Evolutionary conservation across 139 green algal species (phyloP), one percentile per base, ranked within the genome.

Genomic region (Picochlorum sp.): DNA sequence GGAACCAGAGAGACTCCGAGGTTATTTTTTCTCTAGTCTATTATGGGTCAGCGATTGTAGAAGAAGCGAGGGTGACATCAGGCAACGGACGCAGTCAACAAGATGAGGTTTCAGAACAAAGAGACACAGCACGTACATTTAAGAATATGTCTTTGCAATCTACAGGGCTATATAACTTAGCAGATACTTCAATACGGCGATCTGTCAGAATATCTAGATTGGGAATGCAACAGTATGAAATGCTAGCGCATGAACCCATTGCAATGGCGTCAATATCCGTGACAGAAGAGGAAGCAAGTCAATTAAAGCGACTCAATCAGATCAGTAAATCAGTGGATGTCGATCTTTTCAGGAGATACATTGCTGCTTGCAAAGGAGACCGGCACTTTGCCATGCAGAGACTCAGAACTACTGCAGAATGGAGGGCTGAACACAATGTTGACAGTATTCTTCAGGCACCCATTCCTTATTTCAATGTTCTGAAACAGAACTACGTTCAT

Each of bases 401-500:
- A 32, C 37, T 66, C 6, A 56, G 24, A 21, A 16, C 37, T 20
- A 66, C 61, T 46, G 61, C 49, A 46, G 61, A 66, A 44, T 66
- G 61, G 61, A 52, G 61, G n/a, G 49, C 46, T 46, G 24, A 56
- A 23, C n/a, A 66, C 37, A 1, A 6, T 44, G 24, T 66, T 6
- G 61, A 66, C 24, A 14, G 5, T 14, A 44, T 56, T 41, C 34
- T 66, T 20, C n/a, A 14, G 13, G 20, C 37, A 8, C 37, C 61
- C 21, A 15, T 62, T 24, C 56, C 28, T 49, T 24, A 21, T 20
- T 66, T 59, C 37, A 58, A 38, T 21, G 7, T 23, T 44, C 10
- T 66, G 23, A 66, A 66, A 66, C 13, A n/a, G n/a, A 20, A 38
- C n/a, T 66, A 66, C 1, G 14, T 54, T 23, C 61, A 66, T 58